phyloP scores from a whole-genome alignment of 192 early-diverging fungal species.

The Geranomyces variabilis region DNA sequence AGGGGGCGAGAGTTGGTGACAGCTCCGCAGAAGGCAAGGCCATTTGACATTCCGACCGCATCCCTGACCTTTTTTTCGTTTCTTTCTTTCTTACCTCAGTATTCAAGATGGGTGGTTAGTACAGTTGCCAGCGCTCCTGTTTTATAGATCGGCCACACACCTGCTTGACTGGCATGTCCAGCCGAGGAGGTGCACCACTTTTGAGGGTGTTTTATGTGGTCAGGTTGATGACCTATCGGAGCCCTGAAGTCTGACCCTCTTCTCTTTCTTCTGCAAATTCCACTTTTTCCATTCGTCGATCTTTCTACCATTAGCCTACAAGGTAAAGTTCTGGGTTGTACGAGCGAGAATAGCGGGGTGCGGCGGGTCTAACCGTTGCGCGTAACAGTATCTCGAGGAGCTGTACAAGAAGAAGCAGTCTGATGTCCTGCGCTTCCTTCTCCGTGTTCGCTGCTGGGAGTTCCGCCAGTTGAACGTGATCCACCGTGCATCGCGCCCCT shows the following conservation, averaged over 20 bases:
- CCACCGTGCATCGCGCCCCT: conserved; percentile 97
- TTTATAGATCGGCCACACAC: conserved; percentile 41
- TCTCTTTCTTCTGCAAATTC: conserved; percentile 8
- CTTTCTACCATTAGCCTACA: conserved; percentile 33
- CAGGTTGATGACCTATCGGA: conserved; percentile 37
- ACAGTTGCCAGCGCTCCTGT: conserved; percentile 5
- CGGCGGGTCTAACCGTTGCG: neutral
- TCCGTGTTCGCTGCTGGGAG: conserved; percentile 97
- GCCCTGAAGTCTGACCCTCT: conserved; percentile 10
- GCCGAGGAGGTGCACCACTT: conserved; percentile 11
- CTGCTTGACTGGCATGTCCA: neutral
- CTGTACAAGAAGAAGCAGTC: conserved; percentile 99
- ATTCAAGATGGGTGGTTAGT: conserved; percentile 42
- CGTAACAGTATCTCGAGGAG: conserved; percentile 66
- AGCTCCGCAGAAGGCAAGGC: too few species aligned
- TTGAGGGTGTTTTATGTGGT: conserved; percentile 39
- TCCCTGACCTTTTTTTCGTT: neutral
- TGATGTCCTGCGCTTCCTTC: conserved; percentile 98
- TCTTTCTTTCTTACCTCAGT: conserved; percentile 21
- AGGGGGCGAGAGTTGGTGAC: too few species aligned
- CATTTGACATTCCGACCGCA: neutral
- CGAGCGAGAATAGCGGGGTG: neutral
- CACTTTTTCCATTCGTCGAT: neutral
- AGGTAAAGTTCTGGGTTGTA: conserved; percentile 9
- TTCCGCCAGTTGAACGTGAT: conserved; percentile 98